Percentiles rank a stretch among this genome's conserved stretches.
phyloP scores from a whole-genome alignment of 768 basidiomycete species.

The Rhodotorula babjevae region DNA sequence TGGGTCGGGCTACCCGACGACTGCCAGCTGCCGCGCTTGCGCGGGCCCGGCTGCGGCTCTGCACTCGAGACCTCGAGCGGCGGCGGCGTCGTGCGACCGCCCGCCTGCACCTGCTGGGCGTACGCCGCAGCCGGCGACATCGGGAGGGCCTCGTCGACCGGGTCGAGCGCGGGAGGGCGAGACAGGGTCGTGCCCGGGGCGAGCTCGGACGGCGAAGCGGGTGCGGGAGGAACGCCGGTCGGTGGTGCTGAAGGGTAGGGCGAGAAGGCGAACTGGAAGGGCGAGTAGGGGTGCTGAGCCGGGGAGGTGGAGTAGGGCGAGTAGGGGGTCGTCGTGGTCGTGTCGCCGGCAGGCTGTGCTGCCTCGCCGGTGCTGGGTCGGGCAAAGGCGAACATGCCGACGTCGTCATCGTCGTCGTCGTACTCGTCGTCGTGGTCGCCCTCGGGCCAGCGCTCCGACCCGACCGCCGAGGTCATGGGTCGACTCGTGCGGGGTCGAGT shows the following conservation, averaged over 20 bases:
- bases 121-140: conserved; percentile 25
- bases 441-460: not conserved
- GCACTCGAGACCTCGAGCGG: not conserved
- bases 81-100: not conserved
- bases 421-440: not conserved
- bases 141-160: not conserved
- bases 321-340: not conserved
- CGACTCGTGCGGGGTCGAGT: conserved; percentile 2
- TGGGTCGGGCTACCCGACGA: conserved; percentile 17
- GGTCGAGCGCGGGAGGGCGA: not conserved
- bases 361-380: conserved; percentile 1
- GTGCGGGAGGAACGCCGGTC: not conserved
- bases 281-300: conserved; percentile 4
- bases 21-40: conserved; percentile 23
- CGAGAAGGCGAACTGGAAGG: conserved; percentile 13
- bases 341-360: too few species aligned
- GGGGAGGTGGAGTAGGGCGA: not conserved
- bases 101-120: conserved; percentile 8
- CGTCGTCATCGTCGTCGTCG: conserved; percentile 22
- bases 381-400: conserved; percentile 35
- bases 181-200: not conserved
- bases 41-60: not conserved
- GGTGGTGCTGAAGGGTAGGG: not conserved
- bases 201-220: not conserved
- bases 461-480: not conserved